Evolutionary conservation across 2,329 filamentous ascomycete species (phyloP), one percentile per base, ranked within the genome.

Genomic region (Beauveria australis): DNA sequence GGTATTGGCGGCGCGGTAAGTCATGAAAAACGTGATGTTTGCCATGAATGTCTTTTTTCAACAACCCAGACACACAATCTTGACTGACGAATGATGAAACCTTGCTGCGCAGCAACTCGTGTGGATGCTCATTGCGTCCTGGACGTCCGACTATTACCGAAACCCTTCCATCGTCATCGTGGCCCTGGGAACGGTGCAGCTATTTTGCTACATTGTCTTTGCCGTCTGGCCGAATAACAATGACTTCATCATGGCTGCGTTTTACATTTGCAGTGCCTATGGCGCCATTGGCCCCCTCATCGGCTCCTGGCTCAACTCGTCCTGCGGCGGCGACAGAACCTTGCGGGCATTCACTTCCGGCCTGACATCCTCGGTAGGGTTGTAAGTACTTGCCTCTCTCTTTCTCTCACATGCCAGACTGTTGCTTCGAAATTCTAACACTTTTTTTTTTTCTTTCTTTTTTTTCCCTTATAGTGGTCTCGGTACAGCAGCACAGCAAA

Each of bases 351-450:
- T 61, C 26, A 24, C 51, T 22, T 51, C 44, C 6, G 28, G 54
- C 10, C 18, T 61, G 26, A 61, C 58, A 47, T 40, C 51, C 22
- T 51, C 60, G n/a, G 53, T 61, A 19, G 60, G 60, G 41, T 61
- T 51, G 60, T 61, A 53, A 52, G 60, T 61, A 16, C 19, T 6
- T 26, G 18, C 33, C 28, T 30, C 28, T 30, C 28, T 30, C 9
- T 1, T 8, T 30, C 3, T 30, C 10, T 33, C 10, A 33, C 30
- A 12, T 10, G 10, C 3, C 30, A 33, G 30, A 12, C 10, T 12
- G 3, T n/a, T 33, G 7, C 19, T 4, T 33, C 30, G 30, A n/a
- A 30, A 33, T 33, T 33, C 30, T 33, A 12, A 33, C 10, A 33
- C 30, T 0, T 1, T 33, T 33, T 1, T 5, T 33, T 12, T 10